Percentiles rank a stretch among this genome's conserved stretches.
Conservation (phyloP, 768 basidiomycete species). For the Pulveroboletus frians region DNA sequence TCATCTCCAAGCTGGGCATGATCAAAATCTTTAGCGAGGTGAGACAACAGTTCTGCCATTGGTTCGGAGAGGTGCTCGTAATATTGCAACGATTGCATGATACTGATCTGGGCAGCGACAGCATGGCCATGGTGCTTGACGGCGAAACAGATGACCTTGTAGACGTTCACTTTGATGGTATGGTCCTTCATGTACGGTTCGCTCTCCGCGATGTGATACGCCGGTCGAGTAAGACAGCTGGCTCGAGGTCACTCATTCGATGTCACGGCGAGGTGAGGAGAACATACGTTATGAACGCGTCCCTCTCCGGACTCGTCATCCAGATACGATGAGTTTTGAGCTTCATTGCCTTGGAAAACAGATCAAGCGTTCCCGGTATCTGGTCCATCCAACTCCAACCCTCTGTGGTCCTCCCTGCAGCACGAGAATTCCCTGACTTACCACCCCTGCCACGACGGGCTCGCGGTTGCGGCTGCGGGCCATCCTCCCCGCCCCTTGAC, state of each 20-base stretch:
- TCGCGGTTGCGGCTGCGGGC: constrained; percentile 43
- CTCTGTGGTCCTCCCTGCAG: constrained; percentile 41
- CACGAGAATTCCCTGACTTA: constrained; percentile 40
- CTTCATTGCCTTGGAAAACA: constrained; percentile 68
- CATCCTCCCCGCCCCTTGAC: constrained; percentile 42
- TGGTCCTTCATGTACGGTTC: constrained; percentile 83
- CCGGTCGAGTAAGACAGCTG: constrained; percentile 84
- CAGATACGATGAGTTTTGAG: constrained; percentile 78
- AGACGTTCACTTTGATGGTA: constrained; percentile 67
- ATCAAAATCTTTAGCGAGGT: constrained; percentile 82
- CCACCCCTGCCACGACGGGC: constrained; percentile 56
- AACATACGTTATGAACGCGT: constrained; percentile 69
- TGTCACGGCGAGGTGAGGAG: not conserved
- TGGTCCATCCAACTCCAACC: constrained; percentile 76
- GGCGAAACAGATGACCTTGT: constrained; percentile 85
- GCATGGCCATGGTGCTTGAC: constrained; percentile 88
- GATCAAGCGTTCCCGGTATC: constrained; percentile 59
- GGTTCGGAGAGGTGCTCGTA: constrained; percentile 92
- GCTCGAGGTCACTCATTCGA: constrained; percentile 1
- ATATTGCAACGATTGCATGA: constrained; percentile 90
- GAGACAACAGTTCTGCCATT: constrained; percentile 84
- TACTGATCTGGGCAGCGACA: constrained; percentile 78
- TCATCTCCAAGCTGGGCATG: constrained; percentile 88
- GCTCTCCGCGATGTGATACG: constrained; percentile 80
- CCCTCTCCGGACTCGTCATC: constrained; percentile 82